Evolutionary conservation across 169 alveolate genomes (phyloP).

Genomic region (Babesia bigemina): DNA sequence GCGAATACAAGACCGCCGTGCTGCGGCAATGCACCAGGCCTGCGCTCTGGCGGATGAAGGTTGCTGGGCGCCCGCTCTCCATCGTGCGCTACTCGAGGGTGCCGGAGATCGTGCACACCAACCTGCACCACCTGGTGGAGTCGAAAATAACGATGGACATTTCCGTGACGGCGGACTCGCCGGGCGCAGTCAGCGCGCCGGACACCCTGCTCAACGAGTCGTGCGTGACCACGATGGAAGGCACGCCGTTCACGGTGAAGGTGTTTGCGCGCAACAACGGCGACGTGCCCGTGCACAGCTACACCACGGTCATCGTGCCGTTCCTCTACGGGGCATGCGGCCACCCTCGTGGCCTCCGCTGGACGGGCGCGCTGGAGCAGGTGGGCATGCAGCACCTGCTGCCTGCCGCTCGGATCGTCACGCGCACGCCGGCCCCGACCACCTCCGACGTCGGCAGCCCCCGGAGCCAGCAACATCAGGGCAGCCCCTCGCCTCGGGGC

Average conservation of each 20-base stretch:
- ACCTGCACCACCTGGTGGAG: conserved; percentile 26
- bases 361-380: conserved; percentile 53
- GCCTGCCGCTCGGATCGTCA: neutral
- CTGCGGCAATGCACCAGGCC: conserved; percentile 1
- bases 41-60: conserved; percentile 12
- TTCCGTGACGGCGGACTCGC: conserved; percentile 7
- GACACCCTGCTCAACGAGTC: neutral
- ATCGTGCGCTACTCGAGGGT: conserved; percentile 2
- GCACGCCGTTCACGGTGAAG: conserved; percentile 7
- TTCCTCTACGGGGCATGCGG: conserved; percentile 13
- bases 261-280: conserved; percentile 47
- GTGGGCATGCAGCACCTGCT: conserved; percentile 17
- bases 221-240: neutral
- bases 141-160: conserved; percentile 23
- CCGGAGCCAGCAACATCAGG: neutral
- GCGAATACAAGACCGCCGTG: conserved; percentile 8
- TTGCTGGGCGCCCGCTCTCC: conserved; percentile 10
- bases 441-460: neutral
- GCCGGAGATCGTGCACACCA: conserved; percentile 22
- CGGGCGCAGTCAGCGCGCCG: neutral
- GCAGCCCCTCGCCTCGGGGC: neutral
- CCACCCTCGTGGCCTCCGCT: conserved; percentile 5
- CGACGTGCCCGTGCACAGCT: conserved; percentile 24
- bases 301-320: conserved; percentile 31
- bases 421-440: neutral